phyloP scores from a whole-genome alignment of 2,329 filamentous ascomycete species.

The Ophiocordyceps camponoti-leonardi region DNA sequence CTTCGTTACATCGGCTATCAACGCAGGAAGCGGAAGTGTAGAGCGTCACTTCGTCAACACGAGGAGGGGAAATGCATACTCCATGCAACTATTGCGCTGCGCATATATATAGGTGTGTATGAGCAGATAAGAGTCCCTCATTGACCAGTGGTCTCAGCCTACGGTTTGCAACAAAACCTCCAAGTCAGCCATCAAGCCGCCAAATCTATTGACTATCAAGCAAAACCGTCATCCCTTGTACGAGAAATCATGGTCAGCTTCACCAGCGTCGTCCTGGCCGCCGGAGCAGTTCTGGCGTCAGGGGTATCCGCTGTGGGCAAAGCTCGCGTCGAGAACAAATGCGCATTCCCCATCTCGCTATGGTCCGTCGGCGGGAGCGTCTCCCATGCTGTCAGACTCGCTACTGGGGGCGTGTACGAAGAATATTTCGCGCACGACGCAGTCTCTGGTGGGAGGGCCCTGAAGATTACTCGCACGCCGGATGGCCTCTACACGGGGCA shows the following conservation, averaged over 20 bases:
- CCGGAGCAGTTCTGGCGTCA: slow-evolving; percentile 1
- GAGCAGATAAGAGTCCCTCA: background rate
- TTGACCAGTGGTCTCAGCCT: too few species aligned
- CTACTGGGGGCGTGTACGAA: slow-evolving; percentile 11
- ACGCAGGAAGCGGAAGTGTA: too few species aligned
- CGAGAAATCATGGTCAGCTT: background rate
- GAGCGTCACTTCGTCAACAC: background rate
- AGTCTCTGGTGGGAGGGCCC: slow-evolving; percentile 17
- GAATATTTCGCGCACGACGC: slow-evolving; percentile 18
- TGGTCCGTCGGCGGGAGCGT: slow-evolving; percentile 20
- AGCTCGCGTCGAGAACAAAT: slow-evolving; percentile 20
- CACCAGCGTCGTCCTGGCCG: background rate
- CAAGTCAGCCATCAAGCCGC: background rate
- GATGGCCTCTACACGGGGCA: slow-evolving; percentile 21
- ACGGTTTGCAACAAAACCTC: background rate
- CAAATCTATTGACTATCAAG: too few species aligned
- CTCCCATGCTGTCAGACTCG: slow-evolving; percentile 10
- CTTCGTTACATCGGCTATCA: background rate
- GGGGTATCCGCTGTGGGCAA: slow-evolving; percentile 10
- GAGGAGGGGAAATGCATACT: background rate
- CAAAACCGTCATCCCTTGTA: too few species aligned
- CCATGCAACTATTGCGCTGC: too few species aligned
- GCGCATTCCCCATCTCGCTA: slow-evolving; percentile 15
- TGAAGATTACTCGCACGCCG: slow-evolving; percentile 17
- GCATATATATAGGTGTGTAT: too few species aligned